Conservation (phyloP, 2,329 filamentous ascomycete genomes). For the Thielaviopsis euricoi region DNA sequence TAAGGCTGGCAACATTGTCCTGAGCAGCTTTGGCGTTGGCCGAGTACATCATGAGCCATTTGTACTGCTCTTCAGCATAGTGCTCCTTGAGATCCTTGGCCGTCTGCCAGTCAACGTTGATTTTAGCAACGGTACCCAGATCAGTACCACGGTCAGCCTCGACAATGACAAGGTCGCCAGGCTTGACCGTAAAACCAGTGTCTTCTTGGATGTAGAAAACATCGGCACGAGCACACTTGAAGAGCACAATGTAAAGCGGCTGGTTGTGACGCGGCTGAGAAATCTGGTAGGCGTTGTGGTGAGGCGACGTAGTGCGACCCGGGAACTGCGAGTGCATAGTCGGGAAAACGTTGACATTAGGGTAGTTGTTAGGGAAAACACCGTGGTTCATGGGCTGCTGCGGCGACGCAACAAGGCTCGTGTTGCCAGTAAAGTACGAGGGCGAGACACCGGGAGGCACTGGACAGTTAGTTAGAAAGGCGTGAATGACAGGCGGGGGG, state of each 20-base stretch:
- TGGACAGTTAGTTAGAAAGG: background rate
- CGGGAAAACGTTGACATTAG: conserved; percentile 20
- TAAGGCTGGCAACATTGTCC: conserved; percentile 42
- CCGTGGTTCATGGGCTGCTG: conserved; percentile 7
- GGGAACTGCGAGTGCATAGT: conserved; percentile 7
- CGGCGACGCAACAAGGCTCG: conserved; percentile 5
- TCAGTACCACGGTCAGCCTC: conserved; percentile 95
- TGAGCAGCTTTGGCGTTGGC: conserved; percentile 51
- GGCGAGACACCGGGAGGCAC: background rate
- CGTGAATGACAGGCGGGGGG: background rate
- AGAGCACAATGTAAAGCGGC: conserved; percentile 74
- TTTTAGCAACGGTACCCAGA: conserved; percentile 77
- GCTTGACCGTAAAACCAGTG: conserved; percentile 77
- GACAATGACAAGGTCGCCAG: conserved; percentile 88
- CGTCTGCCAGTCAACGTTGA: conserved; percentile 73
- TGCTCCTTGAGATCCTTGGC: conserved; percentile 83
- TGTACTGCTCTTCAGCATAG: conserved; percentile 89
- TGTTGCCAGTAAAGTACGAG: conserved; percentile 5
- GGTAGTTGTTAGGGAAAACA: conserved; percentile 15
- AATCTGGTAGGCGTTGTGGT: conserved; percentile 44
- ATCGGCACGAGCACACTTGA: conserved; percentile 90
- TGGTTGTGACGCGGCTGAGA: conserved; percentile 48
- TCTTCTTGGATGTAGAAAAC: conserved; percentile 96
- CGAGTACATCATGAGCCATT: conserved; percentile 98
- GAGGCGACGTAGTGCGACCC: conserved; percentile 35